Evolutionary conservation across 768 basidiomycete species (phyloP).

Genomic region (Ramaria sp.): DNA sequence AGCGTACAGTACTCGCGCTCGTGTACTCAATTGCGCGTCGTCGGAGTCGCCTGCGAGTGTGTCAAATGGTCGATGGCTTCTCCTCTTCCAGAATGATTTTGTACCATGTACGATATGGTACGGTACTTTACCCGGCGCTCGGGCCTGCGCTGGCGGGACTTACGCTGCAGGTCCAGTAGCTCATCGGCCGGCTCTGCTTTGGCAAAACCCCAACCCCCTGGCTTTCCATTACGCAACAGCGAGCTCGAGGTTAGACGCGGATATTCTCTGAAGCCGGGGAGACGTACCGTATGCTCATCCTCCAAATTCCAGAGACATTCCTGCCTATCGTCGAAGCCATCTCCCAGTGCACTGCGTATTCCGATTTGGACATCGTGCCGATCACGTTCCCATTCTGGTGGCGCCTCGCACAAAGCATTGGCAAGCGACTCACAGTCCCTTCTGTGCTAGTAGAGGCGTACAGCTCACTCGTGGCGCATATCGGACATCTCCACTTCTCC

Average conservation of each 20-base stretch:
- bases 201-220: conserved; percentile 69
- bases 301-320: conserved; percentile 86
- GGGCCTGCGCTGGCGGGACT: conserved; percentile 86
- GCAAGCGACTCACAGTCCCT: conserved; percentile 60
- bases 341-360: conserved; percentile 83
- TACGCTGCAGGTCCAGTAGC: conserved; percentile 73
- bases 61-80: no score
- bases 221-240: conserved; percentile 48
- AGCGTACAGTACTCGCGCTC: no score
- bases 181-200: conserved; percentile 50
- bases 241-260: conserved; percentile 80
- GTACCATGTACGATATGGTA: no score
- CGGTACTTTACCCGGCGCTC: no score
- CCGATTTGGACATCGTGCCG: conserved; percentile 90
- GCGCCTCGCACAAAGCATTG: conserved; percentile 83
- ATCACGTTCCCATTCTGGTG: conserved; percentile 99
- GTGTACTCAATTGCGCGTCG: no score
- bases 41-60: no score
- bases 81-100: no score
- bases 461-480: conserved; percentile 73
- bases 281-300: conserved; percentile 82
- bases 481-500: conserved; percentile 90
- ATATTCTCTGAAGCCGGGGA: conserved; percentile 98
- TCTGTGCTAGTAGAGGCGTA: conserved; percentile 79
- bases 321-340: conserved; percentile 94